Conservation (phyloP, 31 red algal species). For the Endocladia muricata region DNA sequence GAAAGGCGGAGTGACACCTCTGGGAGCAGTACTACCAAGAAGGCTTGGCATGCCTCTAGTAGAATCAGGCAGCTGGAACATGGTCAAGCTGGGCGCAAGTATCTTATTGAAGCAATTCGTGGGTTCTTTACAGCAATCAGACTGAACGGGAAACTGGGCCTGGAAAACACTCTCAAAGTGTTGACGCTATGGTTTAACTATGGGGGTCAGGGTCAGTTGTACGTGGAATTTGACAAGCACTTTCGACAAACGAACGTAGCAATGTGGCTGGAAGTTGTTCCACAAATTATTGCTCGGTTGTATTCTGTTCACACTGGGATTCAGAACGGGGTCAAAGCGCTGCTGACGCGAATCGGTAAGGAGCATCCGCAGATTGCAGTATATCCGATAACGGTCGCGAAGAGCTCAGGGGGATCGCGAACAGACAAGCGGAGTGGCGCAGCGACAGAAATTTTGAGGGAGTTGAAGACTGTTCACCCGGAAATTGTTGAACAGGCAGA, state of each 20-base stretch:
- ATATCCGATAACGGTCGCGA: slow-evolving; percentile 92
- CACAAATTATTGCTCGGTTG: slow-evolving; percentile 96
- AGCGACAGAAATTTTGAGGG: slow-evolving; percentile 73
- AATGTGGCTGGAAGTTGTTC: slow-evolving; percentile 96
- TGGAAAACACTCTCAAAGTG: slow-evolving; percentile 83
- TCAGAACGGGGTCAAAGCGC: slow-evolving; percentile 61
- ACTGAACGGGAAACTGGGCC: slow-evolving; percentile 54
- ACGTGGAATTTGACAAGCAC: slow-evolving; percentile 60
- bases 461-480: slow-evolving; percentile 64
- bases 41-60: background rate
- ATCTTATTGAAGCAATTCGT: slow-evolving; percentile 32
- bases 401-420: slow-evolving; percentile 36
- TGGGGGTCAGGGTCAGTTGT: slow-evolving; percentile 63
- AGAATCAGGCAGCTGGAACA: background rate
- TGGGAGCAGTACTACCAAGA: background rate
- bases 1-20: background rate
- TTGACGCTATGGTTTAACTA: slow-evolving; percentile 98
- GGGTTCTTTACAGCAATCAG: slow-evolving; percentile 92
- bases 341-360: slow-evolving; percentile 86
- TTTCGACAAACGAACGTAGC: slow-evolving; percentile 77
- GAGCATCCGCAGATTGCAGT: slow-evolving; percentile 96
- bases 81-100: slow-evolving; percentile 35
- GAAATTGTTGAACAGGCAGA: slow-evolving; percentile 87
- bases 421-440: slow-evolving; percentile 59
- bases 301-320: slow-evolving; percentile 73